Base-by-base conservation (phyloP, 106 monocot genomes). In the Narthecium ossifragum region DNA sequence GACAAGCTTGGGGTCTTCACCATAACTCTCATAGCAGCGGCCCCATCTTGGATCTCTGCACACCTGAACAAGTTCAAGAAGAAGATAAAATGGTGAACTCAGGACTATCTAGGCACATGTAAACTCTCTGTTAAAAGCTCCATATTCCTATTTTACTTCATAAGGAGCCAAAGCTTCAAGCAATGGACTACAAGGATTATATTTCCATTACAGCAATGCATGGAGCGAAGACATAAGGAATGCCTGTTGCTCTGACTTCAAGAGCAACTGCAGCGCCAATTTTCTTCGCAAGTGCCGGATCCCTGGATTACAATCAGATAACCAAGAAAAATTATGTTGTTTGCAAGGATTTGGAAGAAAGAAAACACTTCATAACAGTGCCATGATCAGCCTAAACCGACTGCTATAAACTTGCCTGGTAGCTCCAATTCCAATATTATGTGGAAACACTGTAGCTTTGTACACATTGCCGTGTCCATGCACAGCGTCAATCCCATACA, bases 351-450 rank as follows among this genome's bases (percentile, higher is more conserved):
- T n/a, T n/a, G n/a, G n/a, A n/a, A n/a, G n/a, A n/a, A n/a, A n/a
- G n/a, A n/a, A n/a, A n/a, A n/a, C n/a, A n/a, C n/a, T n/a, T n/a
- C n/a, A n/a, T n/a, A n/a, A n/a, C n/a, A n/a, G n/a, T n/a, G n/a
- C n/a, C n/a, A n/a, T n/a, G n/a, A n/a, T n/a, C n/a, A n/a, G n/a
- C n/a, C n/a, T n/a, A n/a, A n/a, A n/a, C n/a, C n/a, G n/a, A n/a
- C n/a, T n/a, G n/a, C n/a, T n/a, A 51, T 17, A 24, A 61, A 51
- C 65, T 69, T 73, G 52, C 88, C 90, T 78, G 20, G 90, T 82
- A 47, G 75, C 85, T 32, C 90, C 90, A 33, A 90, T 85, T 10
- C 82, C 90, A 62, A 90, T 36, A 60, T 90, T 90, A 60, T 90
- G 90, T 26, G 90, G 90, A 43, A 90, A 90, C 17, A 90, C 77